Evolutionary conservation across 495 filamentous ascomycete genomes (phyloP), one percentile per base, ranked within the genome.

Genomic region (Poronia punctata): DNA sequence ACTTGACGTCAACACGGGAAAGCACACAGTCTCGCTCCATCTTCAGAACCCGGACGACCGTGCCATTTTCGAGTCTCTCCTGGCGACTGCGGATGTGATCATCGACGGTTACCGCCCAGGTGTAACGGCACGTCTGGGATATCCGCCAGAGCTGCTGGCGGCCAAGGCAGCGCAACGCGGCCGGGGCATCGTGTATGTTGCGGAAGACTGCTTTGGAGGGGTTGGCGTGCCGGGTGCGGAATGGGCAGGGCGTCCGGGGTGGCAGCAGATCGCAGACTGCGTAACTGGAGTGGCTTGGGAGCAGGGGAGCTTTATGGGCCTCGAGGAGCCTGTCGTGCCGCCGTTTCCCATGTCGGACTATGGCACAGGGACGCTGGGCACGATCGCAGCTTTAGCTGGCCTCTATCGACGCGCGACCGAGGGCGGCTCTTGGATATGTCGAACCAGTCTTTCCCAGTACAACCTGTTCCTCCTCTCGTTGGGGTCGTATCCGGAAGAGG

Each of bases 311-410:
- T 81, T 79, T 59, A 86, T 88, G 81, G 80, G 81, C 8, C 62
- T 77, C 7, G 52, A 71, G 8, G 77, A 79, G 46, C 83, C 84
- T 3, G 74, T 86, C n/a, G 76, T 87, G 0, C 84, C 84, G 33
- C 83, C 83, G 0, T 88, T 87, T 60, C 85, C 84, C 16, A 87
- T 85, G 66, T 84, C 79, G 25, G 84, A 88, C 62, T 88, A 90
- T 58, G 79, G 83, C 20, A 86, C 84, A 2, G 84, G 76, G 3
- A 67, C 54, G 46, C 75, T 83, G 61, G 81, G 80, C 15, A 72
- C 74, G 19, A 71, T 82, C 45, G 77, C 78, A 19, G 81, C 79
- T 4, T 64, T 84, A 31, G 66, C 67, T 0, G 81, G 79, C 18
- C 70, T 86, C 11, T 79, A 72, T 45, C 65, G 71, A 40, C 75